These are phyloP conservation scores for Zymoseptoria passerinii DNA, from an alignment of 2,329 filamentous ascomycete species.

Conservation along the genomic window DNA sequence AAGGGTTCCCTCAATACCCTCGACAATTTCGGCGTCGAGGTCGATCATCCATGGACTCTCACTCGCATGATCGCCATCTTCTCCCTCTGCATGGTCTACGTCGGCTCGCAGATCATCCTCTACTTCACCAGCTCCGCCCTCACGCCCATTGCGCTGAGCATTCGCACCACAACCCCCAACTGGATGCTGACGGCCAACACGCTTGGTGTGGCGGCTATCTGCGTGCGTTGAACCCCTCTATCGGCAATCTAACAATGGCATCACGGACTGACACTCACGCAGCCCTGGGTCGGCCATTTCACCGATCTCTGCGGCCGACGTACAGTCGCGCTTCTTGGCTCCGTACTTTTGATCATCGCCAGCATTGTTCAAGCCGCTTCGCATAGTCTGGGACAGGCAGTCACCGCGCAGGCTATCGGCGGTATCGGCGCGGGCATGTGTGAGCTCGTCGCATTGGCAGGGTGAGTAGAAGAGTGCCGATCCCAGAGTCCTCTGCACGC, in stretches of 20 bases:
- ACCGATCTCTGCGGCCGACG: constrained; percentile 17
- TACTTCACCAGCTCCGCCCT: constrained; percentile 18
- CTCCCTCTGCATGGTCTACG: constrained; percentile 17
- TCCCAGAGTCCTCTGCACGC: neutral
- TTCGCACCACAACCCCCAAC: constrained; percentile 12
- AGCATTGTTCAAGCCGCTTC: constrained; percentile 13
- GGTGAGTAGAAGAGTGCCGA: constrained; percentile 5
- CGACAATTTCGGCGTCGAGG: constrained; percentile 3
- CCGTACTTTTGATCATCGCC: constrained; percentile 13
- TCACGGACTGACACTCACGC: neutral
- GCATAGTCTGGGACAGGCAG: constrained; percentile 11
- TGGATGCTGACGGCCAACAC: constrained; percentile 20
- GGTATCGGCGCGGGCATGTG: constrained; percentile 17
- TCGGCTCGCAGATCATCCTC: constrained; percentile 18
- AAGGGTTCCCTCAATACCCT: neutral
- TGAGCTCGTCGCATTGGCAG: constrained; percentile 16
- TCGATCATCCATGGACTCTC: constrained; percentile 15
- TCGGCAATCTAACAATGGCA: neutral
- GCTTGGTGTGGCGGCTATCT: constrained; percentile 19
- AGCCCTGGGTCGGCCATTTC: constrained; percentile 16
- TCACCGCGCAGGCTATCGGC: constrained; percentile 16
- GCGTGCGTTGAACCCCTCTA: neutral
- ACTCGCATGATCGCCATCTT: constrained; percentile 16
- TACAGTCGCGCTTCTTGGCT: constrained; percentile 12
- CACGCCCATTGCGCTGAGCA: constrained; percentile 8